phyloP scores from a whole-genome alignment of 164 flowering plant genomes.

The Stephania yunnanensis region DNA sequence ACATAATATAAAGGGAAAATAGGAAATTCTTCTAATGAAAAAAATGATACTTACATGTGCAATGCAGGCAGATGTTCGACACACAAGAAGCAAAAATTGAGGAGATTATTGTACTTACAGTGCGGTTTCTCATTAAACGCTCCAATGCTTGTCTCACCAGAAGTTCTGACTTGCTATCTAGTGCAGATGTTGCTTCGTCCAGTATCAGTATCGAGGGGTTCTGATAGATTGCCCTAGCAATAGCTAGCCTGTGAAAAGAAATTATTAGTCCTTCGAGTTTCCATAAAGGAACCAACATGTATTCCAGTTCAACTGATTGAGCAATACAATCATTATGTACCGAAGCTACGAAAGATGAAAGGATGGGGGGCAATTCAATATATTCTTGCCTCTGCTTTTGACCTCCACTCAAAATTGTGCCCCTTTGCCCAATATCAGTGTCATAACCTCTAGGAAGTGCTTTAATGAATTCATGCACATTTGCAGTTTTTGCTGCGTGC shows the following conservation, averaged over 20 bases:
- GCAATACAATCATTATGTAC: not conserved
- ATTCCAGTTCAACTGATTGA: not conserved
- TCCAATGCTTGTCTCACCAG: constrained; percentile 87
- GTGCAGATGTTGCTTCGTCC: constrained; percentile 98
- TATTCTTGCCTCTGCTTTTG: constrained; percentile 80
- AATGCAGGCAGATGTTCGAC: not conserved
- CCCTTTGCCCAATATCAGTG: constrained; percentile 81
- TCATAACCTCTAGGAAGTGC: constrained; percentile 60
- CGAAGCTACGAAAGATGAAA: not conserved
- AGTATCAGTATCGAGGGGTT: constrained; percentile 74
- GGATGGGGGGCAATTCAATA: not conserved
- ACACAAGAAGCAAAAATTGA: not conserved
- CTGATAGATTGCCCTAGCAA: constrained; percentile 96
- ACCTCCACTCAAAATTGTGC: constrained; percentile 89
- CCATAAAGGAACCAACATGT: not conserved
- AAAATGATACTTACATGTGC: not conserved
- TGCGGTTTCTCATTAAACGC: constrained; percentile 64
- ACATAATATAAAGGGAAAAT: not conserved
- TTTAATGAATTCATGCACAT: constrained; percentile 85
- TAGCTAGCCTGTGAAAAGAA: constrained; percentile 60
- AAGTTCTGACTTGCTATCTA: constrained; percentile 82
- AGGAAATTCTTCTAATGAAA: not conserved
- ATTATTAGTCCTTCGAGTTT: not conserved
- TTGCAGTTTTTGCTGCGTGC: constrained; percentile 69
- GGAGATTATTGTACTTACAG: constrained; percentile 42